phyloP scores from a whole-genome alignment of 2,329 filamentous ascomycete species.

The Ceratocystis cacaofunesta region DNA sequence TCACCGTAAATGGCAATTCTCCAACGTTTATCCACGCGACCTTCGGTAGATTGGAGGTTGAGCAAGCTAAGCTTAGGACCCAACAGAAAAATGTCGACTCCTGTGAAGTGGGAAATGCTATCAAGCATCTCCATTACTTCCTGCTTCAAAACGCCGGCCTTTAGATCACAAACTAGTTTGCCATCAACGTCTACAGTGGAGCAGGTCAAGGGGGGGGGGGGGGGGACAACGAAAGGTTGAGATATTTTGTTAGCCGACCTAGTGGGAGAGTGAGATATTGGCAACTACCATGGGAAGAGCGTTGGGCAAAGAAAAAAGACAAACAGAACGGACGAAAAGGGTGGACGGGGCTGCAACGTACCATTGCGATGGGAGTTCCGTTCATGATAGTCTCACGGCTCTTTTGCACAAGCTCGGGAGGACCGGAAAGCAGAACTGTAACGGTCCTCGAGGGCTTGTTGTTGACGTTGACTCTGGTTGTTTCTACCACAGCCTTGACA shows the following conservation, averaged over 20 bases:
- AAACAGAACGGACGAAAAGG: not conserved
- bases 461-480: constrained; percentile 64
- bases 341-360: constrained; percentile 34
- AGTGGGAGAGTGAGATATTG: not conserved
- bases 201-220: constrained; percentile 49
- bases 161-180: constrained; percentile 66
- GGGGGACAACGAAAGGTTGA: not conserved
- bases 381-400: constrained; percentile 81
- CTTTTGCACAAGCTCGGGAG: constrained; percentile 75
- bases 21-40: constrained; percentile 79
- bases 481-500: constrained; percentile 62
- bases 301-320: not conserved
- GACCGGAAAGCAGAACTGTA: constrained; percentile 81
- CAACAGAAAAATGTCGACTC: constrained; percentile 90
- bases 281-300: not conserved
- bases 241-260: not conserved
- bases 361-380: constrained; percentile 81
- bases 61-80: constrained; percentile 77
- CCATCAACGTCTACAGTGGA: constrained; percentile 88
- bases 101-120: constrained; percentile 72
- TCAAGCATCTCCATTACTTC: constrained; percentile 74
- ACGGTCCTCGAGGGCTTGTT: constrained; percentile 55
- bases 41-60: constrained; percentile 57
- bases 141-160: constrained; percentile 52
- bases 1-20: constrained; percentile 91